Evolutionary conservation across 2,329 filamentous ascomycete species (phyloP).

Genomic region (Aspergillus niger): DNA sequence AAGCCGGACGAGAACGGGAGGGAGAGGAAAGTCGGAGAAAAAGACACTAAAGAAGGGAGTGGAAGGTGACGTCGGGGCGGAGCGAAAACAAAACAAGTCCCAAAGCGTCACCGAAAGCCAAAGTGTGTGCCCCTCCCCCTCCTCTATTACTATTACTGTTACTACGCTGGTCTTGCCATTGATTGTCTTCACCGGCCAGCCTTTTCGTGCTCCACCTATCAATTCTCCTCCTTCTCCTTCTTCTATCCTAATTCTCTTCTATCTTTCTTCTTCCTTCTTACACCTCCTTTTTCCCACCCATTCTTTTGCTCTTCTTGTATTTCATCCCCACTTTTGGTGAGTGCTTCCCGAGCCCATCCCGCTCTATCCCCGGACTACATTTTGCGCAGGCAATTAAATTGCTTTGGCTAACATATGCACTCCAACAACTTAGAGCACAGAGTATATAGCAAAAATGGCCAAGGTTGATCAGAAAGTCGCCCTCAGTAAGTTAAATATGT

Average conservation of each 20-base stretch:
- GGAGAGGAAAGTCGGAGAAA: not conserved
- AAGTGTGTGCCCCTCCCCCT: conserved; percentile 20
- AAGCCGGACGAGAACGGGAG: conserved; percentile 22
- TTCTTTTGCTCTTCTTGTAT: not conserved
- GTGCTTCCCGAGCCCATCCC: conserved; percentile 2
- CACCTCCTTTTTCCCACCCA: conserved; percentile 10
- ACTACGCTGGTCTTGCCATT: not conserved
- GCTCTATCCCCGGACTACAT: conserved; percentile 8
- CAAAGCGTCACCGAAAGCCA: conserved; percentile 37
- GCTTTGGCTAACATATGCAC: conserved; percentile 14
- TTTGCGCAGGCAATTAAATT: conserved; percentile 24
- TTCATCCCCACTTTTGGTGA: conserved; percentile 10
- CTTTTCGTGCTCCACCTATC: conserved; percentile 18
- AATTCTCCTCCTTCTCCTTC: conserved; percentile 15
- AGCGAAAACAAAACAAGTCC: conserved; percentile 21
- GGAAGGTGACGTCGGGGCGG: conserved; percentile 36
- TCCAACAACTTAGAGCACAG: not conserved
- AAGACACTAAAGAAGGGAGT: conserved; percentile 4
- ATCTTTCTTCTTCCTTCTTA: conserved; percentile 9
- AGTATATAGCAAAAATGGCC: conserved; percentile 55
- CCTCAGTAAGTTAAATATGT: conserved; percentile 56
- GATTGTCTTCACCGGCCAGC: conserved; percentile 30
- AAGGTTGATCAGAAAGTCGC: conserved; percentile 70
- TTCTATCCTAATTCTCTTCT: conserved; percentile 11
- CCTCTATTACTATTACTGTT: conserved; percentile 13